Evolutionary conservation across 169 alveolate genomes (phyloP).

Genomic region (Eimeria tenella): DNA sequence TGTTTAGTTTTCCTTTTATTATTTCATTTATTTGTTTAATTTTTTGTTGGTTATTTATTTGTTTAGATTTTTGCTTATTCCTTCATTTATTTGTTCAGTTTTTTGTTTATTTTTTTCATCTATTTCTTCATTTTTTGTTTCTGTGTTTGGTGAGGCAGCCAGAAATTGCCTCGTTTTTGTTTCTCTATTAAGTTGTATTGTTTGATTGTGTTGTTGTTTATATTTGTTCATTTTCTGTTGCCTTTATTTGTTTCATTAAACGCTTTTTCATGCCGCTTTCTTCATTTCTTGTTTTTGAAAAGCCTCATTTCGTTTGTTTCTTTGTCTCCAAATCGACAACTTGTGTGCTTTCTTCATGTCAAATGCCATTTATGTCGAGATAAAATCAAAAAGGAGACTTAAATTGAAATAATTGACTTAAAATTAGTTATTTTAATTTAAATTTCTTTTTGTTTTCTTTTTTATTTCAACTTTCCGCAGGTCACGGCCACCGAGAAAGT

Average conservation of each 20-base stretch:
- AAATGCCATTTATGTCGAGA: background rate
- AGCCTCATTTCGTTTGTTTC: background rate
- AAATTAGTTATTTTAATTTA: background rate
- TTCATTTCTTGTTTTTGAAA: background rate
- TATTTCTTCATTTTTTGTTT: no score
- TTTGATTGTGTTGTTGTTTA: no score
- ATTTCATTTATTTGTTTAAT: background rate
- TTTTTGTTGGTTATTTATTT: background rate
- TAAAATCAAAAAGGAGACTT: background rate
- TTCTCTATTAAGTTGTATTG: no score
- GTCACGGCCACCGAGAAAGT: constrained; percentile 75
- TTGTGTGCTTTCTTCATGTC: no score
- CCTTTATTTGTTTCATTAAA: no score
- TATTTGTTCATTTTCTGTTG: no score
- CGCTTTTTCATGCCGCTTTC: background rate
- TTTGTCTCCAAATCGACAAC: no score
- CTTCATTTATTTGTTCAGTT: no score
- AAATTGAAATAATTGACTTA: background rate
- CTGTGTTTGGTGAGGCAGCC: no score
- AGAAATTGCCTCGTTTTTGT: no score
- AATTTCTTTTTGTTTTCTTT: background rate
- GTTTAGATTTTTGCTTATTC: background rate
- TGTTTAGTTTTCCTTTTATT: background rate
- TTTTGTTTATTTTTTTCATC: no score
- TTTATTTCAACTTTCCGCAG: background rate